Conservation (phyloP, 495 filamentous ascomycete genomes). For the Aspergillus olivimuriae region DNA sequence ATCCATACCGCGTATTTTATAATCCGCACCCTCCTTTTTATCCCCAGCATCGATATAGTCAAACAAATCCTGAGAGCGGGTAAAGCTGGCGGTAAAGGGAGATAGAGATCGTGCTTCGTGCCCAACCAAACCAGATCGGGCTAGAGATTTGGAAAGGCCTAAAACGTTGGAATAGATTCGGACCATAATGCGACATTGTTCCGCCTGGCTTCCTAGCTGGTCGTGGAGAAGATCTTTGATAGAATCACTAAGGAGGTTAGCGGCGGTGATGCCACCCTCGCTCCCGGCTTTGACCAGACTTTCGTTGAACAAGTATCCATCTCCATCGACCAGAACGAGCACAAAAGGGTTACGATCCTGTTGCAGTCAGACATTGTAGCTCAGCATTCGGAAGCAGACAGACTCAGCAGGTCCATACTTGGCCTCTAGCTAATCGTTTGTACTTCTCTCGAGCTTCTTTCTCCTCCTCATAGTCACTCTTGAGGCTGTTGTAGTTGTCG, state of each 20-base stretch:
- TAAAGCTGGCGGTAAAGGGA: constrained; percentile 53
- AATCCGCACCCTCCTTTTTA: constrained; percentile 54
- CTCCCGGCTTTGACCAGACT: constrained; percentile 42
- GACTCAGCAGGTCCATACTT: too few species aligned
- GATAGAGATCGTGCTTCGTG: constrained; percentile 47
- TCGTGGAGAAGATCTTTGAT: constrained; percentile 40
- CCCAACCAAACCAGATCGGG: constrained; percentile 41
- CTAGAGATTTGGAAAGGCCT: constrained; percentile 44
- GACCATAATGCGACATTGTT: constrained; percentile 53
- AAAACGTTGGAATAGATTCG: constrained; percentile 55
- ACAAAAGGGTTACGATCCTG: constrained; percentile 54
- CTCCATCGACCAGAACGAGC: constrained; percentile 55
- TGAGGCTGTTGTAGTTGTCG: constrained; percentile 44
- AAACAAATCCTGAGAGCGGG: constrained; percentile 50
- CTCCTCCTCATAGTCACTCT: constrained; percentile 53
- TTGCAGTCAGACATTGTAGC: constrained; percentile 2
- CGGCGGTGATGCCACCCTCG: constrained; percentile 53
- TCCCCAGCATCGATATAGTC: constrained; percentile 58
- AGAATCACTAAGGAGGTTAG: constrained; percentile 44
- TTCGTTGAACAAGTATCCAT: constrained; percentile 56
- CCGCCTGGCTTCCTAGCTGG: constrained; percentile 40
- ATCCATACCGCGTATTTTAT: constrained; percentile 49
- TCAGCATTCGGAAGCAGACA: too few species aligned
- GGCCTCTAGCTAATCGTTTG: constrained; percentile 45
- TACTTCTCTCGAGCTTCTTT: constrained; percentile 47